phyloP scores from a whole-genome alignment of 1,284 basidiomycete genomes.

The Sphagnurus paluster region DNA sequence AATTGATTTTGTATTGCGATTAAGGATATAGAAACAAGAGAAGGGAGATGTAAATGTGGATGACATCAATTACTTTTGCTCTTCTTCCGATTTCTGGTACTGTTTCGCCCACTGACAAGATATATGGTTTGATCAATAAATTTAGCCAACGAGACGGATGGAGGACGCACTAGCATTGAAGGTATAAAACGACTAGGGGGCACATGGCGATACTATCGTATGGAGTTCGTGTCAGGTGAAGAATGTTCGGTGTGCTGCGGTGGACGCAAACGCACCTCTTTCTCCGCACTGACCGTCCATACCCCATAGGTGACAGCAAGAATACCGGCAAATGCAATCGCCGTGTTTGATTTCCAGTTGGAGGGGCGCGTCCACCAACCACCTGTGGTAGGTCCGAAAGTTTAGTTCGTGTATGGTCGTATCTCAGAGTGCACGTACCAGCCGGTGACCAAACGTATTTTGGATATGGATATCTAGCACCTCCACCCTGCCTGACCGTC shows the following conservation, averaged over 20 bases:
- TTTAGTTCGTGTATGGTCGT: neutral
- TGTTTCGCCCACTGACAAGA: slow-evolving; percentile 50
- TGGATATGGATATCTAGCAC: slow-evolving; percentile 67
- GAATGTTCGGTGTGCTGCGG: neutral
- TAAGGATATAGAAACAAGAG: no score
- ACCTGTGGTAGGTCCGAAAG: slow-evolving; percentile 45
- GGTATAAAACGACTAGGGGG: slow-evolving; percentile 59
- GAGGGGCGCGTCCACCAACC: slow-evolving; percentile 75
- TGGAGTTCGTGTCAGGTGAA: slow-evolving; percentile 1
- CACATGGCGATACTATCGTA: slow-evolving; percentile 33
- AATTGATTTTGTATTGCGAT: neutral
- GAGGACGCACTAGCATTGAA: slow-evolving; percentile 55
- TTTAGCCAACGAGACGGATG: neutral
- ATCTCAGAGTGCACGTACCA: slow-evolving; percentile 37
- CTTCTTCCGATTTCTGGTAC: slow-evolving; percentile 32
- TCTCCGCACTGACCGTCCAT: slow-evolving; percentile 62
- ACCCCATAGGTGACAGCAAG: slow-evolving; percentile 55
- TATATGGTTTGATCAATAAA: neutral
- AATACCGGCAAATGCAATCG: slow-evolving; percentile 59
- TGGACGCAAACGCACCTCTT: slow-evolving; percentile 50
- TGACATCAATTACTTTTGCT: slow-evolving; percentile 16
- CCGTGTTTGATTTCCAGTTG: slow-evolving; percentile 72
- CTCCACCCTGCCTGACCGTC: slow-evolving; percentile 51
- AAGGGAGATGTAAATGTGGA: neutral
- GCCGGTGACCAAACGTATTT: slow-evolving; percentile 73